Base-by-base conservation (phyloP, 2,329 filamentous ascomycete species). In the Fusarium zealandicum region DNA sequence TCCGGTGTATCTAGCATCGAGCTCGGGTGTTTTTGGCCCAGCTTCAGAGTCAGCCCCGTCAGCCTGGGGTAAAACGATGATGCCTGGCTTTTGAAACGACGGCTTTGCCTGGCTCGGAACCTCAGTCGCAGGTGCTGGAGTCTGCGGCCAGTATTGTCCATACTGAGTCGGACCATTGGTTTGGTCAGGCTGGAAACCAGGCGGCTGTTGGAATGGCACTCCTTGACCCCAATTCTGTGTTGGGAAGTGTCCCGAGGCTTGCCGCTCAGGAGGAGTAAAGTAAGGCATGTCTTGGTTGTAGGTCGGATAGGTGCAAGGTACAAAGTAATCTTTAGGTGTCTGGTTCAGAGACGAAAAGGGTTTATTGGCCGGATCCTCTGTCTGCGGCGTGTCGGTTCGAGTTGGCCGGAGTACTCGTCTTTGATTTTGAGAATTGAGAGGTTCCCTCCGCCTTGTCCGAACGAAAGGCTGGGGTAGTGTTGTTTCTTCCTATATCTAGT, bases 41-140 rank as follows among this genome's bases (percentile, higher is more conserved):
- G 17, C 10, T 27, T 61, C 58, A 13, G 18, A 61, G 16, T 61
- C 57, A 1, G 47, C 44, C 4, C 5, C 25, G 1, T 61, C 43
- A 9, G 47, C 27, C 3, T 42, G 20, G 2, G 58, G 58, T 4
- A 61, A 14, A 5, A 61, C 10, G 13, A 61, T 33, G 12, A 50
- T 43, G 14, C 28, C 17, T 0, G 58, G 58, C 7, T 61, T 61
- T 2, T 57, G 47, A 0, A 59, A 51, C 1, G 40, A 30, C 5
- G n/a, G 14, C 16, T 49, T 49, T n/a, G 16, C 11, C 8, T 25
- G 35, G 1, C 11, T 27, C 31, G 11, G 22, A 3, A 10, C 13
- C 1, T 33, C 41, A 10, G 2, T 11, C 8, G 25, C 25, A 11
- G 44, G 31, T 2, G 10, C 2, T 5, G 28, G 17, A 2, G 12